Percentiles rank a stretch among this genome's conserved stretches.
Evolutionary conservation across 129 eudicot genomes (phyloP).

Genomic region (Ambrosia trifida): DNA sequence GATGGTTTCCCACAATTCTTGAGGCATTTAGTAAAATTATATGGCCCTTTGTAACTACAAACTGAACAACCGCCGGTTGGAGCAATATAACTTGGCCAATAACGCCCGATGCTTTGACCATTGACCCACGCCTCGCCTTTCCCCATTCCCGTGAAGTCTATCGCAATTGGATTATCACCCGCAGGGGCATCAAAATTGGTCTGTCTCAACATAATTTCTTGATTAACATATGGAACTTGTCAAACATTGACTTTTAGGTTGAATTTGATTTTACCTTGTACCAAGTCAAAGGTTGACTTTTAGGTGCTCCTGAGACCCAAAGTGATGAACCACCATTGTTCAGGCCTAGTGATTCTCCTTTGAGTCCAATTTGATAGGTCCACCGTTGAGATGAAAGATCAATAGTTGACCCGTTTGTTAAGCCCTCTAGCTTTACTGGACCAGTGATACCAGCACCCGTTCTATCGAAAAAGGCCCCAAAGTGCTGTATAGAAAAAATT

Average conservation of each 20-base stretch:
- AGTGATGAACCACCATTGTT: slow-evolving; percentile 66
- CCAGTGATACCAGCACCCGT: slow-evolving; percentile 89
- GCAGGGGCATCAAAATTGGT: slow-evolving; percentile 73
- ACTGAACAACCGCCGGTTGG: slow-evolving; percentile 60
- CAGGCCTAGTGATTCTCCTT: slow-evolving; percentile 75
- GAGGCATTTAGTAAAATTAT: slow-evolving; percentile 61
- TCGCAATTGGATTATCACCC: slow-evolving; percentile 65
- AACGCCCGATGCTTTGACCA: slow-evolving; percentile 94
- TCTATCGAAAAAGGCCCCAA: slow-evolving; percentile 80
- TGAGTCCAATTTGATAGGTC: slow-evolving; percentile 92
- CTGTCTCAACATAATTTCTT: slow-evolving; percentile 42
- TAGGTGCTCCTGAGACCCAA: slow-evolving; percentile 70
- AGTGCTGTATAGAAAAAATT: slow-evolving; percentile 47
- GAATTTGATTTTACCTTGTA: slow-evolving; percentile 68
- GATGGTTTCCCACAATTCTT: slow-evolving; percentile 86
- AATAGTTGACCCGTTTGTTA: slow-evolving; percentile 44
- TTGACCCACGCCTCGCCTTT: slow-evolving; percentile 98
- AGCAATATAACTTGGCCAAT: slow-evolving; percentile 76
- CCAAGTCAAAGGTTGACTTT: slow-evolving; percentile 82
- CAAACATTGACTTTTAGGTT: neutral
- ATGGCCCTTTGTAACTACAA: slow-evolving; percentile 78
- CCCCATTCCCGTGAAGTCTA: slow-evolving; percentile 88
- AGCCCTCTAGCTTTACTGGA: slow-evolving; percentile 72
- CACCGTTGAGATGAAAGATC: slow-evolving; percentile 78
- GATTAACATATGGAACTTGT: neutral